Base-by-base conservation (phyloP, 2,329 filamentous ascomycete species). In the Knufia fluminis region DNA sequence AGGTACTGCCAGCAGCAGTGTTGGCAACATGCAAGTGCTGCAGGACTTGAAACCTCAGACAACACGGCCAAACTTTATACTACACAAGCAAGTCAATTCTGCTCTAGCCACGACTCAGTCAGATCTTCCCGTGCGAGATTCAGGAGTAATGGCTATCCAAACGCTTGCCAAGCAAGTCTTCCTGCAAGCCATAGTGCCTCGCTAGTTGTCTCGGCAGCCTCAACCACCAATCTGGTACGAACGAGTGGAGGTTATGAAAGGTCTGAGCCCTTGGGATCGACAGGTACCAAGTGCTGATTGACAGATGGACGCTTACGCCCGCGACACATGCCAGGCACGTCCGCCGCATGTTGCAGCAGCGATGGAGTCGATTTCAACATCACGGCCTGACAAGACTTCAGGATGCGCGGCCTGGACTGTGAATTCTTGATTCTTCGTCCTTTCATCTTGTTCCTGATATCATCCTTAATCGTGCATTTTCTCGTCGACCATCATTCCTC, bases 311-410 rank as follows among this genome's bases (percentile, higher is more conserved):
- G 40, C 22, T 43, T 43, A 22, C 12, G 22, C 20, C 20, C 40
- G 22, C 40, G 40, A 43, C 40, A 24, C 38, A 41, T 41, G 38
- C 38, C 17, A 41, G 19, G n/a, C 38, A 8, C 3, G 3, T 24
- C 4, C 22, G 22, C 10, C 33, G 33, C 7, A 14, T n/a, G 33
- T 36, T 36, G 33, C 33, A 17, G 33, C 33, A 23, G 16, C 9
- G 22, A 43, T 43, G 40, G 40, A 43, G 40, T 43, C 40, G 40
- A 43, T 23, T 17, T 32, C 42, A 45, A 45, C 26, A 45, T 19
- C 28, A 7, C 8, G 14, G n/a, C 12, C n/a, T 4, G 22, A n/a
- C 41, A 33, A 22, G 42, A 43, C 40, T 43, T 43, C 20, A 26
- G 24, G 20, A 26, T 43, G 22, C 23, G 19, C 19, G 19, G 40